Evolutionary conservation across 2,329 filamentous ascomycete genomes (phyloP), one percentile per base, ranked within the genome.

Genomic region (Microcera coccophila): DNA sequence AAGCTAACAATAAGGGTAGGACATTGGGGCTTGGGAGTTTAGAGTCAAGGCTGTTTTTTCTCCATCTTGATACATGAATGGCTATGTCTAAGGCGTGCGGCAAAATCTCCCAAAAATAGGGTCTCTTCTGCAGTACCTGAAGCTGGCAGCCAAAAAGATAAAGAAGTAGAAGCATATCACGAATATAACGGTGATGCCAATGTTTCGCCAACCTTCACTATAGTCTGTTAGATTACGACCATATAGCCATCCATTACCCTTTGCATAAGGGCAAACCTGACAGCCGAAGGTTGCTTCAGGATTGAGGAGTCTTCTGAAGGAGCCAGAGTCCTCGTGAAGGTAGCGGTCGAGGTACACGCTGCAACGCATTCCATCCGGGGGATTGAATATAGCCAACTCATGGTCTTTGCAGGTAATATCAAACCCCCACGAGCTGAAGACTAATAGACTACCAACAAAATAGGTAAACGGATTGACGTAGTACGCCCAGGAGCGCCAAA

Each of bases 151-250:
- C 1, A 54, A 41, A 40, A 62, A 65, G 5, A 70, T 67, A 26
- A 68, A 41, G 0, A 48, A 51, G 41, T 81, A 82, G 1, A 68
- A 72, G 20, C 67, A 70, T 21, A 75, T 36, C 3, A 65, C 71
- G 47, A 81, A 81, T 5, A 79, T 61, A 0, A 73, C 73, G 3
- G 72, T 69, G 40, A 82, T 78, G 0, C 57, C 81, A 0, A 75
- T 76, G 62, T 84, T 69, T 38, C 81, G 70, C 81, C 81, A 85
- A 0, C 79, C 80, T 50, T 78, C 78, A 46, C 71, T 75, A 48
- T 81, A 74, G 2, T 76, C 68, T 2, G 67, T 66, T 4, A 84
- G 50, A 53, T 83, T 81, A 9, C 84, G 42, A 0, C 68, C 75
- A 4, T 59, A 48, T 4, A 84, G 57, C 50, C 81, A 85, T 42